A percentile compares a stretch with the other conserved stretches of the same genome.
Evolutionary conservation across 805 yeast genomes (phyloP).

Genomic region (Candida boleticola): DNA sequence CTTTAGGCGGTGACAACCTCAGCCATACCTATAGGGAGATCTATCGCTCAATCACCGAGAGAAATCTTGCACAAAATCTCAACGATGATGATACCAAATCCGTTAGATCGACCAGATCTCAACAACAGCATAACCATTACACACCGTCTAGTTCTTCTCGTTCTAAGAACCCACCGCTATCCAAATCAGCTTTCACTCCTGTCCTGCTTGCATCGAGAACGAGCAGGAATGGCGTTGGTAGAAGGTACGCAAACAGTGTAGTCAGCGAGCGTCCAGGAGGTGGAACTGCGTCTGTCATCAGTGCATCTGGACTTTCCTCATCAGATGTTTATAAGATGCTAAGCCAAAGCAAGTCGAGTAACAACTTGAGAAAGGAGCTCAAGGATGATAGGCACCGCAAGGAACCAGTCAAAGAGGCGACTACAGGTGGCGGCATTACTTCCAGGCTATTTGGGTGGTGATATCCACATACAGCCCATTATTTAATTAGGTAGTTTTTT

Average conservation of each 20-base stretch:
- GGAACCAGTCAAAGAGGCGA: neutral
- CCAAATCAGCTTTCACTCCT: conserved; percentile 8
- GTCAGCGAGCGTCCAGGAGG: conserved; percentile 6
- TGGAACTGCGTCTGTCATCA: neutral
- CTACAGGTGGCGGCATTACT: conserved; percentile 17
- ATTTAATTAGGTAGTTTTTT: no score
- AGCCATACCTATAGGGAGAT: conserved; percentile 32
- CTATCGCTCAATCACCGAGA: conserved; percentile 35
- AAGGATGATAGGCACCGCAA: neutral
- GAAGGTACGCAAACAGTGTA: conserved; percentile 9
- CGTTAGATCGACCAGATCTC: conserved; percentile 10
- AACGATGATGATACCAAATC: conserved; percentile 13
- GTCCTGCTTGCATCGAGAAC: neutral
- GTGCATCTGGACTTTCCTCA: neutral
- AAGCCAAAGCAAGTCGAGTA: conserved; percentile 5
- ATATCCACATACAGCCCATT: neutral
- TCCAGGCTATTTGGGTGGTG: conserved; percentile 42
- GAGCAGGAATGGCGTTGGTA: neutral
- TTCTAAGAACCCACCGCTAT: conserved; percentile 6
- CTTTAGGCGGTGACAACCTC: conserved; percentile 14
- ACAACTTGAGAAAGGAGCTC: conserved; percentile 3
- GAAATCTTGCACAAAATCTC: conserved; percentile 22
- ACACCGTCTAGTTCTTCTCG: conserved; percentile 5
- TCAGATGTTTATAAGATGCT: conserved; percentile 11
- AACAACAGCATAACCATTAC: no score